Conservation (phyloP, 1,139 yeast species). For the Diutina pseudorugosa region DNA sequence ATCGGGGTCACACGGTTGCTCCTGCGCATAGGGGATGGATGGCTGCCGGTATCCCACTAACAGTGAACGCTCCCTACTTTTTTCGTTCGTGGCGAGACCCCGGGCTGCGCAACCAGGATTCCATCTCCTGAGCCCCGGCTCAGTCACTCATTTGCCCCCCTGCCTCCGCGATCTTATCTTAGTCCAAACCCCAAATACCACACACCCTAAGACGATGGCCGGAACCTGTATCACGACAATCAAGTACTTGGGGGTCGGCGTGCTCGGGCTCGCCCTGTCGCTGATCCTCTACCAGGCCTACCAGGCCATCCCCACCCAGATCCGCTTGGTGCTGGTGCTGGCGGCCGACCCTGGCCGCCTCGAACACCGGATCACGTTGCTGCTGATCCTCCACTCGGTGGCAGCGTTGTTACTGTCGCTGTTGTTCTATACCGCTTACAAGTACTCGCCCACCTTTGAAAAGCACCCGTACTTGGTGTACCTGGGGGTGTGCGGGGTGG, state of each 20-base stretch:
- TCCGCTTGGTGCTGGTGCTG: conserved; percentile 14
- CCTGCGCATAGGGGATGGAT: neutral
- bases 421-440: conserved; percentile 28
- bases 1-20: neutral
- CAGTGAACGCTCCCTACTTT: too few relatives aligned
- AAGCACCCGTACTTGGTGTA: conserved; percentile 47
- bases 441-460: conserved; percentile 27
- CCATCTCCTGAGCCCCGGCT: neutral
- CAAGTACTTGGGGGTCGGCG: conserved; percentile 39
- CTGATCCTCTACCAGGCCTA: conserved; percentile 27
- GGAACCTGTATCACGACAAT: conserved; percentile 39
- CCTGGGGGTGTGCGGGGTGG: conserved; percentile 39
- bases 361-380: conserved; percentile 9
- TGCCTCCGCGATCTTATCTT: neutral
- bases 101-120: neutral
- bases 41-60: too few relatives aligned
- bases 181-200: neutral
- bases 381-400: conserved; percentile 21
- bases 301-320: conserved; percentile 22
- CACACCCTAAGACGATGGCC: too few relatives aligned
- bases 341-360: conserved; percentile 4
- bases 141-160: neutral
- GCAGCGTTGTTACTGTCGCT: conserved; percentile 26
- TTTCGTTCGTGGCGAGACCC: too few relatives aligned
- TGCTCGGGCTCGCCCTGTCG: conserved; percentile 37